A percentile compares a stretch with the other conserved stretches of the same genome.
Evolutionary conservation across 2,329 filamentous ascomycete genomes (phyloP).

Genomic region (Fusarium multiceps): DNA sequence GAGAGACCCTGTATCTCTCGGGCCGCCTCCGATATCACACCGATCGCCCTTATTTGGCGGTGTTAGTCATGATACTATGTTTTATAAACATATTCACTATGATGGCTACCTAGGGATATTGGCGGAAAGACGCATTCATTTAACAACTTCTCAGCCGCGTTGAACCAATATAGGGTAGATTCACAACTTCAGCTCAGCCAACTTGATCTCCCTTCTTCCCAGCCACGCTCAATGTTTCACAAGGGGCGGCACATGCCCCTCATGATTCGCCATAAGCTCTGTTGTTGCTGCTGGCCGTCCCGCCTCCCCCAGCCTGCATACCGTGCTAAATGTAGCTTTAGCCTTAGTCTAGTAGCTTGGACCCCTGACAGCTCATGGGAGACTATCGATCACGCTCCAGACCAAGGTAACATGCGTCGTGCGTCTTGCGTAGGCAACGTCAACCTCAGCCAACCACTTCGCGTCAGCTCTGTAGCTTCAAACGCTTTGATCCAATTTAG

Average conservation of each 20-base stretch:
- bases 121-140: background rate
- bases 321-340: background rate
- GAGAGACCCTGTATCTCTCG: background rate
- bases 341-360: slow-evolving; percentile 1
- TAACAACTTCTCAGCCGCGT: background rate
- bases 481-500: slow-evolving; percentile 21
- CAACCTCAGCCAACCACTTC: slow-evolving; percentile 33
- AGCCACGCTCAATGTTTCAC: slow-evolving; percentile 38
- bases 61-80: background rate
- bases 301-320: background rate
- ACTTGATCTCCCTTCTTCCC: slow-evolving; percentile 3
- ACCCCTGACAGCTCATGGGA: slow-evolving; percentile 23
- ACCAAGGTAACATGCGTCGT: slow-evolving; percentile 5
- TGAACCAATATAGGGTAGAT: background rate
- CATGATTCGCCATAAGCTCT: slow-evolving; percentile 39
- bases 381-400: slow-evolving; percentile 38
- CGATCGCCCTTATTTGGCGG: background rate
- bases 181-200: background rate
- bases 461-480: slow-evolving; percentile 26
- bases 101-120: background rate
- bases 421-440: background rate
- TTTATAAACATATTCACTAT: background rate
- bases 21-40: slow-evolving; percentile 8
- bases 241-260: slow-evolving; percentile 33
- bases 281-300: background rate